Conservation (phyloP, 139 green algal species). For the Spirogloea muscicola region DNA sequence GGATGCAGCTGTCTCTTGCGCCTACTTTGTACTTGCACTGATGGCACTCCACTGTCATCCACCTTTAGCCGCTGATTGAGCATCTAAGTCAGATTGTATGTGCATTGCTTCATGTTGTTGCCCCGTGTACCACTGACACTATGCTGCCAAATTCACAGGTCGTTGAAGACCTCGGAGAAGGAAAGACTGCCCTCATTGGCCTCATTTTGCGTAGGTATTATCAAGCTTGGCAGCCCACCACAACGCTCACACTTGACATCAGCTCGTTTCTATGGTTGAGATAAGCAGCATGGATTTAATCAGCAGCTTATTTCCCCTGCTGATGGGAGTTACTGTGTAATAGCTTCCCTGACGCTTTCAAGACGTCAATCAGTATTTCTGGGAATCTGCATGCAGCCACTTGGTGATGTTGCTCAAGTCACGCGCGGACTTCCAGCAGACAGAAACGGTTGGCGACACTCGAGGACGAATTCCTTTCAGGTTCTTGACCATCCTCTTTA, state of each 20-base stretch:
- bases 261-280: background rate
- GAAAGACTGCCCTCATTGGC: slow-evolving; percentile 38
- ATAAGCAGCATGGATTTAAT: no score
- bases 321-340: background rate
- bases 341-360: background rate
- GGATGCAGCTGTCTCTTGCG: background rate
- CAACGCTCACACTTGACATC: background rate
- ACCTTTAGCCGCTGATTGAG: background rate
- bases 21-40: background rate
- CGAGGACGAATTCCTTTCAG: no score
- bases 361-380: background rate
- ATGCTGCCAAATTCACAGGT: slow-evolving; percentile 4
- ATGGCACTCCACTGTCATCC: background rate
- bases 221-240: background rate
- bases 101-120: background rate
- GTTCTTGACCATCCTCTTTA: no score
- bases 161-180: slow-evolving; percentile 16
- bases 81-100: no score
- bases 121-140: background rate
- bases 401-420: slow-evolving; percentile 45
- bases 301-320: background rate
- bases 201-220: slow-evolving; percentile 46
- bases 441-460: no score
- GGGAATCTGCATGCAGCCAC: slow-evolving; percentile 9
- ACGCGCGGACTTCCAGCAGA: slow-evolving; percentile 37